Evolutionary conservation across 2,329 filamentous ascomycete genomes (phyloP).

Genomic region (Alternaria dauci): DNA sequence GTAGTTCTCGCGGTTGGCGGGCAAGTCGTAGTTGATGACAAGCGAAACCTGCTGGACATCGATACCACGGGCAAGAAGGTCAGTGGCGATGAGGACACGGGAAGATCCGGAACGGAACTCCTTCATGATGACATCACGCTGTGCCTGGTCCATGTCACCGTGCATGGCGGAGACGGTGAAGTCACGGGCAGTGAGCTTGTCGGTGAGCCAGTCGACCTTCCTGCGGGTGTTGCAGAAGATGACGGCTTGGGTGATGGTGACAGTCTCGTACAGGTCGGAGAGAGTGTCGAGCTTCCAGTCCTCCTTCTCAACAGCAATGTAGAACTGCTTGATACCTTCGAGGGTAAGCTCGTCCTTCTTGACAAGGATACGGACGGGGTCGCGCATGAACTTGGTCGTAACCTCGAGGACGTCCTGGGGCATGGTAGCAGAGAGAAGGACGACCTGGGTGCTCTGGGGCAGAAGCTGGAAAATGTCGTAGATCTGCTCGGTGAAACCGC

Average conservation of each 20-base stretch:
- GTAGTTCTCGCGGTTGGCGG: constrained; percentile 99
- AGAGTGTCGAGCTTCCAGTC: constrained; percentile 99
- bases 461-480: constrained; percentile 99
- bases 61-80: constrained; percentile 98
- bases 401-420: constrained; percentile 99
- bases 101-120: constrained; percentile 99
- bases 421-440: constrained; percentile 97
- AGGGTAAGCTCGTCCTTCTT: constrained; percentile 99
- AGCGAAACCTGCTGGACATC: constrained; percentile 99
- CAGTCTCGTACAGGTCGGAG: constrained; percentile 97
- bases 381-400: constrained; percentile 99
- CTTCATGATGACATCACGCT: constrained; percentile 99
- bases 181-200: constrained; percentile 98
- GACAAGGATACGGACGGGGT: constrained; percentile 97
- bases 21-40: constrained; percentile 99
- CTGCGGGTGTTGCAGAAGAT: constrained; percentile 99
- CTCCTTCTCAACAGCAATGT: constrained; percentile 99
- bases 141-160: constrained; percentile 97
- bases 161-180: constrained; percentile 99
- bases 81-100: constrained; percentile 97
- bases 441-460: constrained; percentile 96
- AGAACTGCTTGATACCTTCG: constrained; percentile 99
- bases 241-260: constrained; percentile 99
- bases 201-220: constrained; percentile 99
- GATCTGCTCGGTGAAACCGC: constrained; percentile 99